Evolutionary conservation across 148 eudicot genomes (phyloP).

Genomic region (Rhododendron mucronatum): DNA sequence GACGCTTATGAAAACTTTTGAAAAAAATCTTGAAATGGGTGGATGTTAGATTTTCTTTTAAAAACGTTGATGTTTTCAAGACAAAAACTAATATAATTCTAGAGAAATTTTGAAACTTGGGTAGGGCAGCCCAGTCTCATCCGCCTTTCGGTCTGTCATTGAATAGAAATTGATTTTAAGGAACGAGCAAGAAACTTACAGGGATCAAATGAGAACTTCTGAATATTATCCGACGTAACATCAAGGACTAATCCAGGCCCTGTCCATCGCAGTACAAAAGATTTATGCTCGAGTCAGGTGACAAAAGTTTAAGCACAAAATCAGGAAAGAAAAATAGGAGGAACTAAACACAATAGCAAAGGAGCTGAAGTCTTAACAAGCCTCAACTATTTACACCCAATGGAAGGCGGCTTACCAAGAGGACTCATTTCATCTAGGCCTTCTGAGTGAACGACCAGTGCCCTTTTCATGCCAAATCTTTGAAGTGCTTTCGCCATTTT

Average conservation of each 20-base stretch:
- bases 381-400: background rate
- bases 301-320: background rate
- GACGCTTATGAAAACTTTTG: too few relatives aligned
- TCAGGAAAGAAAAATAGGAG: background rate
- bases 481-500: constrained; percentile 96
- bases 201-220: constrained; percentile 85
- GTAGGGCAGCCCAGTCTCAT: background rate
- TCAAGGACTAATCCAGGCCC: constrained; percentile 89
- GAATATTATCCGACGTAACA: constrained; percentile 69
- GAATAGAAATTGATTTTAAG: background rate
- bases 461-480: constrained; percentile 95
- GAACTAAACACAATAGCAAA: background rate
- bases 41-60: too few relatives aligned
- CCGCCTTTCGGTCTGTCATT: background rate
- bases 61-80: too few relatives aligned
- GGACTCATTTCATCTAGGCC: constrained; percentile 98
- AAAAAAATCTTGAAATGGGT: too few relatives aligned
- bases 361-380: background rate
- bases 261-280: constrained; percentile 18
- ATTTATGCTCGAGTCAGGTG: background rate
- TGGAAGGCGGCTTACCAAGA: constrained; percentile 43
- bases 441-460: constrained; percentile 89
- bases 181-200: constrained; percentile 35
- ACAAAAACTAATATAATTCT: too few relatives aligned
- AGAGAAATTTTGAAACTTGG: background rate